Evolutionary conservation across 768 basidiomycete species (phyloP).

Genomic region (Boletus subparvulus): DNA sequence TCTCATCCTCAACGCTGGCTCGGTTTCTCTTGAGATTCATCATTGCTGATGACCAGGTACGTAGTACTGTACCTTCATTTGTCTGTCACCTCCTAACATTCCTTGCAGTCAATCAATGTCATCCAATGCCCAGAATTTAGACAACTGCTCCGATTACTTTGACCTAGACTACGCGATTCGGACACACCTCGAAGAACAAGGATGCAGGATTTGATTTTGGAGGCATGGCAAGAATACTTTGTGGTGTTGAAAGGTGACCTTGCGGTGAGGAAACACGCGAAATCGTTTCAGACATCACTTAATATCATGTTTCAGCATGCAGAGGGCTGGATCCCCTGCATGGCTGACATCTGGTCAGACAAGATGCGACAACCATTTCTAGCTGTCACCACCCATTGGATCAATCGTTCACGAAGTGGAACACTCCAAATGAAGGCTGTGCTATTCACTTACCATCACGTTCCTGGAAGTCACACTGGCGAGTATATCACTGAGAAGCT

Average conservation of each 20-base stretch:
- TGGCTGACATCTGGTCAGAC: no score
- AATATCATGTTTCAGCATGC: no score
- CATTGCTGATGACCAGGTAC: no score
- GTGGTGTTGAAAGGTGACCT: conserved; percentile 19
- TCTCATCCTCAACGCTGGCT: not conserved
- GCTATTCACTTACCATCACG: conserved; percentile 9
- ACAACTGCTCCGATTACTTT: conserved; percentile 23
- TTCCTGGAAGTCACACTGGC: conserved; percentile 17
- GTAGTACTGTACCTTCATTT: no score
- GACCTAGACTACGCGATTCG: conserved; percentile 22
- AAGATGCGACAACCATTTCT: no score
- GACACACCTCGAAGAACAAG: conserved; percentile 28
- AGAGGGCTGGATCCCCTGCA: no score
- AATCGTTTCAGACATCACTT: no score
- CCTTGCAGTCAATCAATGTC: not conserved
- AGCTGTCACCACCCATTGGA: conserved; percentile 17
- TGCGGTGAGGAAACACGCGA: no score
- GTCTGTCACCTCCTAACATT: no score
- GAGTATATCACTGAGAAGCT: conserved; percentile 4
- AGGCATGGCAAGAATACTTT: conserved; percentile 16
- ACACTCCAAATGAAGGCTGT: conserved; percentile 9
- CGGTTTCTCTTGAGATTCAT: no score
- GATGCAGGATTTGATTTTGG: conserved; percentile 19
- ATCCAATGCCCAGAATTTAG: conserved; percentile 24
- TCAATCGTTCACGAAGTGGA: no score